These are phyloP conservation scores for Russula emetica DNA, from an alignment of 768 basidiomycete species.

Conservation along the genomic window DNA sequence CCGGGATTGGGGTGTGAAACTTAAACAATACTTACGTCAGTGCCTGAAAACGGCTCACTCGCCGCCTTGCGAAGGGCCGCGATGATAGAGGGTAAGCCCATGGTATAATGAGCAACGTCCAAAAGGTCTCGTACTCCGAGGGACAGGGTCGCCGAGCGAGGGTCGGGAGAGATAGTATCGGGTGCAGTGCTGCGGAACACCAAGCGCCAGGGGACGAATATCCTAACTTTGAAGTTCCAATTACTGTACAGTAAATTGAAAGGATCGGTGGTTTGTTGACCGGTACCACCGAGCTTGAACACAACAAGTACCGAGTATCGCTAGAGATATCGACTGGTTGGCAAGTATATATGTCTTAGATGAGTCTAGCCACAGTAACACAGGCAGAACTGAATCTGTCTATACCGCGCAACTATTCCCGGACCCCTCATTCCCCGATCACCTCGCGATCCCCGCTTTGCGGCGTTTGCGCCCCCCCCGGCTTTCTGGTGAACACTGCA, in stretches of 20 bases:
- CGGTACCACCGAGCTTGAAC: no score
- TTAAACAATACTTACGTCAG: background rate
- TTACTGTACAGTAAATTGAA: background rate
- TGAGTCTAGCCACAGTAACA: no score
- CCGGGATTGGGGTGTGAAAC: conserved; percentile 1
- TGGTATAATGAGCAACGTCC: background rate
- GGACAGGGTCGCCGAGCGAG: background rate
- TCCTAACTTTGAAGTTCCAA: background rate
- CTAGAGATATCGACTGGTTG: no score
- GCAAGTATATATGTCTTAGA: no score
- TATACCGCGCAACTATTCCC: no score
- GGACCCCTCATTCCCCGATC: no score
- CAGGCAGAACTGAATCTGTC: no score
- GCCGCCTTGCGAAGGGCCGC: no score
- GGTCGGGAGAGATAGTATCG: background rate
- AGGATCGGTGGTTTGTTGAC: background rate
- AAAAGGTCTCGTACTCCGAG: background rate
- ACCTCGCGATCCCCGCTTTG: no score
- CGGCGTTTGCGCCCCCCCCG: no score
- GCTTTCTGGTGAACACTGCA: no score
- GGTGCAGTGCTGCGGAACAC: background rate
- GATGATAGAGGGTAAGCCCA: background rate
- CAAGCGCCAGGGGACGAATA: background rate
- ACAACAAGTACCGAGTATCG: no score
- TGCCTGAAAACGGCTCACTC: background rate